Evolutionary conservation across 441 rosid genomes (phyloP), one percentile per base, ranked within the genome.

Genomic region (Bruguiera hainesii): DNA sequence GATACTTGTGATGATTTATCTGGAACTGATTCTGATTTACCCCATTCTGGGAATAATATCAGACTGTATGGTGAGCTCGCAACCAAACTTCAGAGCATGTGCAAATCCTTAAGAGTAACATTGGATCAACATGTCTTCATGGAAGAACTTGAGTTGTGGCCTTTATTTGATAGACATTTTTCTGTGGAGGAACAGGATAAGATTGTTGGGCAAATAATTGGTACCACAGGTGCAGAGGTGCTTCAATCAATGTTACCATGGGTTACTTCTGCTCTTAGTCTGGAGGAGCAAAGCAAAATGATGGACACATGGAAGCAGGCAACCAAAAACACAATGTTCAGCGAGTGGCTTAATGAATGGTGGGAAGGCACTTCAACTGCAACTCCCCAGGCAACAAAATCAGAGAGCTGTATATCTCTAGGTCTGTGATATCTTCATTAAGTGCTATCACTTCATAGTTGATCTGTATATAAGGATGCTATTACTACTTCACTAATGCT

Each of bases 271-370:
- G 96, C 86, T 68, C 89, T 89, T 48, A 85, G 87, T 20, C 87
- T 70, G 71, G 89, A 80, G 68, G 96, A 89, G 78, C 96, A 89
- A 74, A 89, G 84, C 71, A 82, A 72, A 72, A 87, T 89, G 92
- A 85, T 89, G 96, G 92, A 85, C 69, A 87, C 96, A 1, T 87
- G 92, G 92, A 89, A 89, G 79, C 83, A 89, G 77, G 96, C 96
- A 51, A 80, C 96, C 2, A 89, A 84, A 76, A 89, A 89, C 80
- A 89, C 96, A 16, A 89, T 87, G 92, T 89, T 89, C 76, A 83
- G 84, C 25, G 96, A 89, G 78, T 89, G 96, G 96, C 89, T 89
- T 62, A 78, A 84, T 71, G 96, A 89, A 75, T 89, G 96, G 89
- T 87, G 91, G 96, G 87, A 80, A 67, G 90, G 87, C 67, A 76